These are phyloP conservation scores for Ceratobasidium sp. DNA, from an alignment of 1,284 basidiomycete genomes.

Conservation along the genomic window DNA sequence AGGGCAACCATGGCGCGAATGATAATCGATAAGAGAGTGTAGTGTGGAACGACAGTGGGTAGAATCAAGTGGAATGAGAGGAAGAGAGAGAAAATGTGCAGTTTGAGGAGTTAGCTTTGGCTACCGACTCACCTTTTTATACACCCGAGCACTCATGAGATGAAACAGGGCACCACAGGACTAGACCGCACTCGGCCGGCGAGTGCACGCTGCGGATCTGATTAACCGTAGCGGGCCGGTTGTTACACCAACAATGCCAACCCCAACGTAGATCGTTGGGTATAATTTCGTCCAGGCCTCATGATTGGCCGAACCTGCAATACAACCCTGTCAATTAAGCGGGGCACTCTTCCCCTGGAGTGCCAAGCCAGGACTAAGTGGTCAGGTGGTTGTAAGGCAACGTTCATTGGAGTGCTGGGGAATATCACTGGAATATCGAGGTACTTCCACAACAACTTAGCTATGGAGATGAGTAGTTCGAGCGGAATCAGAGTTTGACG, in stretches of 20 bases:
- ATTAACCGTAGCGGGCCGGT: constrained; percentile 27
- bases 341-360: not conserved
- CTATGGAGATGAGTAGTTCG: not conserved
- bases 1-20: constrained; percentile 40
- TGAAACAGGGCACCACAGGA: constrained; percentile 11
- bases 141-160: not conserved
- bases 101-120: constrained; percentile 11
- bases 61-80: constrained; percentile 1
- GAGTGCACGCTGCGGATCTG: not conserved
- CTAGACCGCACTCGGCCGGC: not conserved
- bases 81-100: constrained; percentile 24
- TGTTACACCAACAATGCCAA: constrained; percentile 14
- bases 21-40: constrained; percentile 18
- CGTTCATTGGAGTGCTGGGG: not conserved
- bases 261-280: not conserved
- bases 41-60: constrained; percentile 30
- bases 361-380: constrained; percentile 20
- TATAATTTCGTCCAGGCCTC: not conserved
- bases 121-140: constrained; percentile 19
- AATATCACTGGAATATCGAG: not conserved
- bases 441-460: not conserved
- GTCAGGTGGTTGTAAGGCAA: constrained; percentile 1
- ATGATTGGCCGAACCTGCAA: constrained; percentile 5
- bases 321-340: not conserved
- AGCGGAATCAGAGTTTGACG: not conserved